Evolutionary conservation across 2,329 filamentous ascomycete genomes (phyloP), one percentile per base, ranked within the genome.

Genomic region (Claviceps paspali): DNA sequence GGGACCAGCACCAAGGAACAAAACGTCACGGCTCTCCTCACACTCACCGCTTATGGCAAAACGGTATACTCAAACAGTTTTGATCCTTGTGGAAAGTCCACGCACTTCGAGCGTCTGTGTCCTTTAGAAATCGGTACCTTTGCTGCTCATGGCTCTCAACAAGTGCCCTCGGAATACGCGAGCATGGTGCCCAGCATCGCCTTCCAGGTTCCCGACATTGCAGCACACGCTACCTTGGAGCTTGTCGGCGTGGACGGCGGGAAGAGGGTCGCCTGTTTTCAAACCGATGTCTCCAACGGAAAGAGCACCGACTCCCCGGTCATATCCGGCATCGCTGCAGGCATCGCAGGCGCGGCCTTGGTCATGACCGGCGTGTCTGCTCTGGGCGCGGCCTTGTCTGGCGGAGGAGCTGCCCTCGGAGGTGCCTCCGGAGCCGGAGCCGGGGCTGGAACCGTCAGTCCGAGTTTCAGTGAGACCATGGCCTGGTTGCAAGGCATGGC

Each of bases 401-500:
- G 42, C 3, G 67, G 69, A 19, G 64, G 73, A 32, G 69, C 70
- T 33, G 63, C 63, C 15, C 62, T 70, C 9, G 62, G 54, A 59
- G 7, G 31, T 4, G 18, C 27, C 26, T 57, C 59, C 14, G 61
- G 61, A 32, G 66, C 64, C 14, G 81, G 78, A 11, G 66, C 68
- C 10, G 67, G 75, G 2, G 69, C 79, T 10, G 67, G 75, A 2
- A 69, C 79, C 9, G 65, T 79, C 29, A 91, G 84, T 48, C 91
- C 91, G 19, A 83, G 79, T 37, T 95, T 96, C 54, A 70, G 69
- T 31, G 84, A 95, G 52, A 77, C 92, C 33, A 71, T 94, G 47
- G 77, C 79, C 43, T 92, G 83, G 74, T 94, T 96, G 58, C 87
- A 96, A 60, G 79, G 81, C 35, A 82, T 96, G 68, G 86, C 91